Evolutionary conservation across 768 basidiomycete genomes (phyloP), one percentile per base, ranked within the genome.

Genomic region (Calvatia gigantea): DNA sequence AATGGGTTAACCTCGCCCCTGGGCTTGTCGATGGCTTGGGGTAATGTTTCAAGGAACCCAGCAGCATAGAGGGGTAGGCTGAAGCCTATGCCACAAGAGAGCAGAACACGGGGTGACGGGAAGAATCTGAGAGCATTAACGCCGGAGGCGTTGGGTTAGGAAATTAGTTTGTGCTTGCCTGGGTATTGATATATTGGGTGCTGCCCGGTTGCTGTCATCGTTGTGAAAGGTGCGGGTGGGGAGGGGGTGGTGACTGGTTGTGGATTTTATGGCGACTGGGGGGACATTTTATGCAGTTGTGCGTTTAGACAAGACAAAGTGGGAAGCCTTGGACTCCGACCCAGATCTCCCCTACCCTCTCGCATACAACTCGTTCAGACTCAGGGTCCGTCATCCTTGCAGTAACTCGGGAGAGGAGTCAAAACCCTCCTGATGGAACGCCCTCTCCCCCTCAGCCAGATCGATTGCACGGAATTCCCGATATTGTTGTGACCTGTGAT

Each of bases 81-180:
- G 61, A 90, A 86, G 65, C 91, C 89, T 4, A 80, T 79, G 0
- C 86, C 83, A 0, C 84, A 75, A 4, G 87, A 82, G 8, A 94
- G 76, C 1, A 91, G 72, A 14, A 91, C 90, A 35, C 84, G 75
- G 9, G 81, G 85, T 0, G 86, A 88, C 1, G 87, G 87, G 69
- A 89, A 87, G 74, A 86, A 87, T 42, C 73, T 75, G 25, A 87
- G 68, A 19, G 77, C 21, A 23, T 19, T 9, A 23, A 42, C 41
- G 11, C 11, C 76, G 68, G 80, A 83, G 19, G 80, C 68, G 60
- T 86, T 82, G 0, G 76, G 68, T 54, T 69, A 70, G 19, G 74
- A 71, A 12, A 66, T 70, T 17, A 65, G 62, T 42, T 68, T 70
- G 37, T 60, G 53, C 19, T 70, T 68, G 8, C 65, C 68, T n/a